Conservation (phyloP, 805 yeast species). For the Pichia manshurica region DNA sequence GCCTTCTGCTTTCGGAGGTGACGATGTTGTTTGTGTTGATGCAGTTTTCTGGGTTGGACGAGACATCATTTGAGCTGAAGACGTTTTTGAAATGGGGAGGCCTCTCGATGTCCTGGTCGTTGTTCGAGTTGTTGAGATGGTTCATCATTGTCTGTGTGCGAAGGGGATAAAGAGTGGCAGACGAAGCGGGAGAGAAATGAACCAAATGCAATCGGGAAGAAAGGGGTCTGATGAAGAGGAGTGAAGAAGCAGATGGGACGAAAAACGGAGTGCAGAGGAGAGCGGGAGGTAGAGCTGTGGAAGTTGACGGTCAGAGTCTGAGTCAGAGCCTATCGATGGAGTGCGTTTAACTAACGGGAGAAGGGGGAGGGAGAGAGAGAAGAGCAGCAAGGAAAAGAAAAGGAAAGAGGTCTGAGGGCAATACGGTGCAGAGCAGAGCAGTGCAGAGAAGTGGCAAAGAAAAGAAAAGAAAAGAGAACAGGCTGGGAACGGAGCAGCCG, state of each 20-base stretch:
- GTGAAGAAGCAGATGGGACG: too few relatives aligned
- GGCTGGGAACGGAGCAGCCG: neutral
- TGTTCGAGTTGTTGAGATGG: conserved; percentile 35
- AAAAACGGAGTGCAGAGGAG: neutral
- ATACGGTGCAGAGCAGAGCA: neutral
- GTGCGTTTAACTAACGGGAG: too few relatives aligned
- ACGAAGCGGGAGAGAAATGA: neutral
- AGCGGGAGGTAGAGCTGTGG: neutral
- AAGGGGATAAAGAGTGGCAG: neutral
- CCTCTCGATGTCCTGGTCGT: conserved; percentile 31
- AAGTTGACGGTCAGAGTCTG: too few relatives aligned
- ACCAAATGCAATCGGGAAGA: neutral
- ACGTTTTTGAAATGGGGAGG: conserved; percentile 31
- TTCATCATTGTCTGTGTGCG: conserved; percentile 27
- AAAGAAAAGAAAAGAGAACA: neutral
- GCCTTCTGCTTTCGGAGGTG: conserved; percentile 27
- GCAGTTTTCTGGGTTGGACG: conserved; percentile 5
- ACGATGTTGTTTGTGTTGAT: conserved; percentile 12
- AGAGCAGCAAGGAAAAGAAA: neutral
- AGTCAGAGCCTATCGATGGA: too few relatives aligned
- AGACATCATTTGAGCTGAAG: conserved; percentile 24
- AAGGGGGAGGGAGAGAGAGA: neutral
- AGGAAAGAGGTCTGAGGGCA: neutral
- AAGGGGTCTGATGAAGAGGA: too few relatives aligned
- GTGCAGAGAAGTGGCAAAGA: too few relatives aligned